A percentile compares a stretch with the other conserved stretches of the same genome.
phyloP scores from a whole-genome alignment of 2,329 filamentous ascomycete genomes.

The Pestalotiopsis sp. region DNA sequence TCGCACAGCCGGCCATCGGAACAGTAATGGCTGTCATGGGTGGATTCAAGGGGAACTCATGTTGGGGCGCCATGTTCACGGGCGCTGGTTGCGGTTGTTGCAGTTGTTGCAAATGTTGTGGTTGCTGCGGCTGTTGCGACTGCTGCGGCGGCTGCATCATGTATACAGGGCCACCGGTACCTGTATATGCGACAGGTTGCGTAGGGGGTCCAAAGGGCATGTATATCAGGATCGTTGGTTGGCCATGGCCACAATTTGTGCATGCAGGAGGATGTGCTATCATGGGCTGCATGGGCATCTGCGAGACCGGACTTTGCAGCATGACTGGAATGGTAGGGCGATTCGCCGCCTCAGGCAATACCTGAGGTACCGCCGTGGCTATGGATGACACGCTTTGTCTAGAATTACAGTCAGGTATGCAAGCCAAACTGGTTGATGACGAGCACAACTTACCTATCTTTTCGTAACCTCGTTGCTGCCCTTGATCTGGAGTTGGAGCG shows the following conservation, averaged over 20 bases:
- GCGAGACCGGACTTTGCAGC: neutral
- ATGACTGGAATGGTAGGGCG: neutral
- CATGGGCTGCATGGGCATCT: conserved; percentile 5
- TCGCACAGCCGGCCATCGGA: neutral
- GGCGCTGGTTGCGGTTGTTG: neutral
- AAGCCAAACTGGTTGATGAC: neutral
- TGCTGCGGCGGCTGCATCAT: neutral
- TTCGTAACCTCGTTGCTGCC: neutral
- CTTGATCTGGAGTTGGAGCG: conserved; percentile 3
- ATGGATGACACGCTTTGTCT: neutral
- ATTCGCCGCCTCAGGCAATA: neutral
- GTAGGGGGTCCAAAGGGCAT: neutral
- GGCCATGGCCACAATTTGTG: conserved; percentile 5
- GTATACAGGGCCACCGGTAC: conserved; percentile 2
- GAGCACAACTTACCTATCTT: neutral
- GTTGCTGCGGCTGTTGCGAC: neutral
- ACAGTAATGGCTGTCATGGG: neutral
- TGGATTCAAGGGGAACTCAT: neutral
- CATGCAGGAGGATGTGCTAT: conserved; percentile 5
- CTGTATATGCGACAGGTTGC: neutral
- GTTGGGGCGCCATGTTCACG: neutral
- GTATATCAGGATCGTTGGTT: conserved; percentile 7
- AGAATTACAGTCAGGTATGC: neutral
- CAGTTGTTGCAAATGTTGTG: neutral
- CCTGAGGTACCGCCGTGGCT: neutral